Evolutionary conservation across 345 rosid species (phyloP).

Genomic region (Eucalyptus regnans): DNA sequence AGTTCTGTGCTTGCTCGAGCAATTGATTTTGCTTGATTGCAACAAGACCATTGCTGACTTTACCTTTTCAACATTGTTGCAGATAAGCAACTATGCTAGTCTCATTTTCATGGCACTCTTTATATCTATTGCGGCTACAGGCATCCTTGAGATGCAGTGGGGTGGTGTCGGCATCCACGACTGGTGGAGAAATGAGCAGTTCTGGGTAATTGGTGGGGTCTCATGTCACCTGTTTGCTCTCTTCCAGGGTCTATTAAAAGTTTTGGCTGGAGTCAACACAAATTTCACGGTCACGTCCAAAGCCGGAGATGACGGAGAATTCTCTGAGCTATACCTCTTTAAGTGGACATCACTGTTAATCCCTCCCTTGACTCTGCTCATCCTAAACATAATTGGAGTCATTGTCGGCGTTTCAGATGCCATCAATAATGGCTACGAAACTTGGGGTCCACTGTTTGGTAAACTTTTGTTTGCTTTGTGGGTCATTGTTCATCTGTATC

Average conservation of each 20-base stretch:
- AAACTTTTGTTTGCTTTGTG: slow-evolving; percentile 46
- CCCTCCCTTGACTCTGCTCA: slow-evolving; percentile 45
- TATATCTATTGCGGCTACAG: slow-evolving; percentile 49
- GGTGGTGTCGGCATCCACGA: slow-evolving; percentile 65
- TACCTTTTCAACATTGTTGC: not conserved
- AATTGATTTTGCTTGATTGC: not conserved
- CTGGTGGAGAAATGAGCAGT: slow-evolving; percentile 78
- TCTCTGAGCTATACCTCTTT: slow-evolving; percentile 50
- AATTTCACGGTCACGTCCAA: slow-evolving; percentile 61
- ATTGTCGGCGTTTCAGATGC: slow-evolving; percentile 51
- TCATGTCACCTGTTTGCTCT: slow-evolving; percentile 61
- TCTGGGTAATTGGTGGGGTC: slow-evolving; percentile 66
- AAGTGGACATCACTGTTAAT: slow-evolving; percentile 57
- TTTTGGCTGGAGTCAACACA: slow-evolving; percentile 53
- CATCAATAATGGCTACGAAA: slow-evolving; percentile 50
- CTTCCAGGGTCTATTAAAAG: slow-evolving; percentile 64
- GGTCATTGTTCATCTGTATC: slow-evolving; percentile 58
- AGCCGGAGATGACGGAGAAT: slow-evolving; percentile 51
- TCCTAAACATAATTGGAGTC: slow-evolving; percentile 47
- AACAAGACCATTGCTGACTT: not conserved
- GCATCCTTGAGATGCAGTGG: slow-evolving; percentile 66
- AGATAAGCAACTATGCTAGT: slow-evolving; percentile 55
- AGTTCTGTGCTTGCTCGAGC: not conserved
- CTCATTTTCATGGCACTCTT: slow-evolving; percentile 47
- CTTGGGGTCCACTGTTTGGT: slow-evolving; percentile 67